These are phyloP conservation scores for Carallia brachiata DNA, from an alignment of 345 rosid species.

Conservation along the genomic window DNA sequence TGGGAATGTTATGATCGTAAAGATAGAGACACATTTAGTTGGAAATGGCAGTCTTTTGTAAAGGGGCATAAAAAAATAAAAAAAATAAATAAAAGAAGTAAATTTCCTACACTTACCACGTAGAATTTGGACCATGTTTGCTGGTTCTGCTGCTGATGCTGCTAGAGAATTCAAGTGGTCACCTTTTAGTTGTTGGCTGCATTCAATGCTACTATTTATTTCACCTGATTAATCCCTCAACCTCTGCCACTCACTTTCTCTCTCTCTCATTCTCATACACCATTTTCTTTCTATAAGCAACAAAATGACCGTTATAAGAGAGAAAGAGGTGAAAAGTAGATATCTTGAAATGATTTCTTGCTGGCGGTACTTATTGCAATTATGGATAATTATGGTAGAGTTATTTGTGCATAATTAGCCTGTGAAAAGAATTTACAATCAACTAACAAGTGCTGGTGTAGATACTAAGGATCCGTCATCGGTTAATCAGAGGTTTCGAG, in stretches of 20 bases:
- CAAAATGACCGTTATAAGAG: background rate
- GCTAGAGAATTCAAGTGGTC: conserved; percentile 46
- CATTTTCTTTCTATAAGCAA: background rate
- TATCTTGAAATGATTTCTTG: conserved; percentile 1
- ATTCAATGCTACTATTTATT: conserved; percentile 55
- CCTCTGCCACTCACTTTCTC: conserved; percentile 3
- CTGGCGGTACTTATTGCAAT: background rate
- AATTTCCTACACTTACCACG: conserved; percentile 26
- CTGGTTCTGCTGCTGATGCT: conserved; percentile 4
- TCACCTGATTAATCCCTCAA: conserved; percentile 24
- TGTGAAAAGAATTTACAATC: too few species aligned
- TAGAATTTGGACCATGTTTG: conserved; percentile 49
- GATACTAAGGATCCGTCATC: too few species aligned
- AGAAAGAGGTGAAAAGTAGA: background rate
- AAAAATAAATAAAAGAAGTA: conserved; percentile 2
- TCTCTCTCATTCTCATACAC: background rate
- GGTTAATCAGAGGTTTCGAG: too few species aligned
- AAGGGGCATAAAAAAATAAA: conserved; percentile 17
- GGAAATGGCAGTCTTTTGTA: conserved; percentile 16
- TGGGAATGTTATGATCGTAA: conserved; percentile 14
- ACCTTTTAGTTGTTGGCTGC: conserved; percentile 58
- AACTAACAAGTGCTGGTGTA: too few species aligned
- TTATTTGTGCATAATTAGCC: too few species aligned
- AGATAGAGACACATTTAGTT: conserved; percentile 12
- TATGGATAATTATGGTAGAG: too few species aligned